These are phyloP conservation scores for Ceratobasidium sp. DNA, from an alignment of 1,284 basidiomycete genomes.

Conservation along the genomic window DNA sequence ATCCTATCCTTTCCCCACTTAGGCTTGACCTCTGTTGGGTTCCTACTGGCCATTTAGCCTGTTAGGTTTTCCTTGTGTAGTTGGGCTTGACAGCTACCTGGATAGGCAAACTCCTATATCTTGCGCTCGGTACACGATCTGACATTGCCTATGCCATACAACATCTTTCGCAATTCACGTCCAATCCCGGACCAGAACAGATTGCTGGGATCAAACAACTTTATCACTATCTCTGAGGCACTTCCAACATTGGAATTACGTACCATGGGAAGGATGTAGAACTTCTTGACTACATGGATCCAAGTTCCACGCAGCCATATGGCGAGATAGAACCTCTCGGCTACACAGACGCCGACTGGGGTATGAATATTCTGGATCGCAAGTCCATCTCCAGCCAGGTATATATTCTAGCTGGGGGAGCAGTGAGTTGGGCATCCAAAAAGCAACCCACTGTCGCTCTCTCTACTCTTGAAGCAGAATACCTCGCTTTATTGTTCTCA, in stretches of 20 bases:
- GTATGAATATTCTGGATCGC: constrained; percentile 52
- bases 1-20: too few relatives aligned
- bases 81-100: constrained; percentile 19
- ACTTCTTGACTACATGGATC: too few relatives aligned
- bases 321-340: constrained; percentile 58
- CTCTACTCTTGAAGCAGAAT: too few relatives aligned
- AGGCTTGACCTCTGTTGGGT: too few relatives aligned
- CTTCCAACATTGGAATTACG: constrained; percentile 47
- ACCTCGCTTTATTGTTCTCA: too few relatives aligned
- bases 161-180: constrained; percentile 17
- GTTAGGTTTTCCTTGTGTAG: constrained; percentile 12
- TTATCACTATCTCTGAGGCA: constrained; percentile 51
- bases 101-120: constrained; percentile 46
- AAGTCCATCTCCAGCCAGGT: constrained; percentile 56
- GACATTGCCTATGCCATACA: constrained; percentile 36
- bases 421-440: too few relatives aligned
- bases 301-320: constrained; percentile 56
- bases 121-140: constrained; percentile 27
- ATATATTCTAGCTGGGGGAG: too few relatives aligned
- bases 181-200: constrained; percentile 37
- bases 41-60: too few relatives aligned
- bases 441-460: too few relatives aligned
- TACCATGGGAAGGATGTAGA: constrained; percentile 11
- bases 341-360: too few relatives aligned
- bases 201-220: constrained; percentile 50